Evolutionary conservation across 495 filamentous ascomycete species (phyloP).

Genomic region (Daldinia caldariorum): DNA sequence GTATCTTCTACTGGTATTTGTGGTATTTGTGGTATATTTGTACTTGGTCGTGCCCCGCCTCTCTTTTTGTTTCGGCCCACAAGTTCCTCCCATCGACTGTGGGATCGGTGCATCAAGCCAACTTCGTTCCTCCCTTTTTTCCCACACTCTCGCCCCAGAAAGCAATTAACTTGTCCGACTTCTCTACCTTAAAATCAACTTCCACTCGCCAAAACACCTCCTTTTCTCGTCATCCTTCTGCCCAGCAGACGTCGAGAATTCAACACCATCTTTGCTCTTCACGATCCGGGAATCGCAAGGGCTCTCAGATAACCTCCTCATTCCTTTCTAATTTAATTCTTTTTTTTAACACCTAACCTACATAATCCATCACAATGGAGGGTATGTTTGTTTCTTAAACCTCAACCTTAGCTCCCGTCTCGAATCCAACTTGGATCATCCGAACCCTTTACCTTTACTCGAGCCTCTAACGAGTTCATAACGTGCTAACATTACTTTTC

Average conservation of each 20-base stretch:
- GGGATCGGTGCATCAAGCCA: slow-evolving; percentile 46
- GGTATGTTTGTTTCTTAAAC: slow-evolving; percentile 51
- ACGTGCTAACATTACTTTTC: slow-evolving; percentile 63
- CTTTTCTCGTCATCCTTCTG: slow-evolving; percentile 50
- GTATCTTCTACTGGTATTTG: slow-evolving; percentile 1
- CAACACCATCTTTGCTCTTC: slow-evolving; percentile 51
- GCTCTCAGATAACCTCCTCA: slow-evolving; percentile 47
- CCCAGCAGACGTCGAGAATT: slow-evolving; percentile 48
- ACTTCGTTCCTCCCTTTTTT: slow-evolving; percentile 48
- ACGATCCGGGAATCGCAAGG: slow-evolving; percentile 58
- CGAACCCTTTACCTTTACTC: background rate
- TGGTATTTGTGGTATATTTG: slow-evolving; percentile 29
- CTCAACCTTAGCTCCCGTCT: slow-evolving; percentile 20
- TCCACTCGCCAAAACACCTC: slow-evolving; percentile 58
- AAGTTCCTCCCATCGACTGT: slow-evolving; percentile 46
- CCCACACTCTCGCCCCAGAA: slow-evolving; percentile 41
- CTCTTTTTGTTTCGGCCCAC: slow-evolving; percentile 50
- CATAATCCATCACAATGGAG: slow-evolving; percentile 63
- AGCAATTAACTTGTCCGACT: slow-evolving; percentile 46
- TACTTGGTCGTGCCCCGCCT: slow-evolving; percentile 46
- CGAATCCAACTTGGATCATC: background rate
- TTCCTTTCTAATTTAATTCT: slow-evolving; percentile 48
- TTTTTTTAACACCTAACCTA: slow-evolving; percentile 50
- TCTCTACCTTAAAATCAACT: slow-evolving; percentile 62
- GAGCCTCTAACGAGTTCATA: slow-evolving; percentile 25